Base-by-base conservation (phyloP, 495 filamentous ascomycete species). In the Hapsidospora chrysogenum region DNA sequence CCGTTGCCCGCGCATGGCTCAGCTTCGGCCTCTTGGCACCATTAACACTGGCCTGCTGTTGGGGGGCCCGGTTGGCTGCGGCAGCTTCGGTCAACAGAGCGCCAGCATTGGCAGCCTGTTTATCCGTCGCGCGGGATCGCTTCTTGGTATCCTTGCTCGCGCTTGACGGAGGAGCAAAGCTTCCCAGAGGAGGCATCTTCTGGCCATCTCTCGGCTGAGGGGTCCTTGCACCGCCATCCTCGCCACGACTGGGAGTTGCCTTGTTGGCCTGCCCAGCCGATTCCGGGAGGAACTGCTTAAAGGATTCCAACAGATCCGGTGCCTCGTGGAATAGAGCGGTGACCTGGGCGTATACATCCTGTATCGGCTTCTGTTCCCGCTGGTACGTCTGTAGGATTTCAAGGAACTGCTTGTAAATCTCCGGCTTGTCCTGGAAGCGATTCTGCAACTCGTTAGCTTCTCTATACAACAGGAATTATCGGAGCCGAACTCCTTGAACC, bases 351-450 rank as follows among this genome's bases (percentile, higher is more conserved):
- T 99, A 96, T 4, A 99, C 92, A 58, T 99, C 92, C 51, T 93
- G 85, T 17, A 99, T 99, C 0, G 92, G 92, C 52, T 95, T 96
- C 25, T 86, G 92, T 46, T 99, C 92, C 35, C 92, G 73, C 54
- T 99, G 92, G 50, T 99, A 99, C 1, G 92, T 99, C 54, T 99
- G 92, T 29, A 99, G 61, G 18, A 99, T 99, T 51, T 99, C 92
- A 6, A 99, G 70, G 50, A 99, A 99, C 47, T 96, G 85, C 48
- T 99, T 99, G 63, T 99, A 99, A 36, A 96, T 96, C 48, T 99
- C 92, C 6, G 92, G 92, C 40, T 89, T 82, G 43, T 78, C 72
- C 30, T 89, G 72, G 52, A 95, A 99, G 27, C 92, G 89, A 51
- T 95, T 99, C 89, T 85, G 47, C 19, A 26, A 32, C n/a, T 29